Evolutionary conservation across 1,139 yeast species (phyloP), one percentile per base, ranked within the genome.

Genomic region (Yamadazyma sp.): DNA sequence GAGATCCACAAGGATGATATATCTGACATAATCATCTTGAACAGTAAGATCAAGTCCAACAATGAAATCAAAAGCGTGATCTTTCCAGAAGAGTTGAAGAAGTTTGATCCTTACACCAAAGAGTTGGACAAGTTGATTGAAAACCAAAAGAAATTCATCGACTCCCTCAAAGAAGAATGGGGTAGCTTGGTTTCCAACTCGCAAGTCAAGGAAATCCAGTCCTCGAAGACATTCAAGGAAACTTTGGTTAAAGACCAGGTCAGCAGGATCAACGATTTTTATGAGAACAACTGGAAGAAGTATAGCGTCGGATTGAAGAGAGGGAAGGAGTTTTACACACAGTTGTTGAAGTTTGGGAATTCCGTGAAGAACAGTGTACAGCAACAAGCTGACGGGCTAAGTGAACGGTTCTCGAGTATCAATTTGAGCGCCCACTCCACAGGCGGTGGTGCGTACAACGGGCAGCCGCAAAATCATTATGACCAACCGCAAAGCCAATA

Each of bases 1-100:
- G 77, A 77, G 40, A 82, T 87, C 31, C 95, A 84, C 53, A 72
- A 76, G 16, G 98, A 92, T 60, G 97, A 92, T 56, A 88, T 91
- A 38, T 84, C 96, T 0, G 83, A 86, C 42, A 71, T 84, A 18
- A 69, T 92, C 28, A 77, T 92, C 4, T 65, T 85, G 49, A 85
- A 87, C 58, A 79, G 81, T 49, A 77, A 78, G 39, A 69, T 75
- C 25, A 73, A 74, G 43, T 55, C 75, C 3, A 80, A 79, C 16
- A 69, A 73, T 32, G 92, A 84, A 47, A 73, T 83, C 41, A 74
- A 73, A 49, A 65, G 69, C 22, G 64, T 69, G 27, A 72, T 87
- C 16, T 91, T 91, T 58, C 77, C 81, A 12, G 75, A 78, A 41
- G 96, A 89, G 58, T 65, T 92, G 48, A 78, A 75, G 38, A 92